phyloP scores from a whole-genome alignment of 768 basidiomycete genomes.

The Infundibulicybe gibba region DNA sequence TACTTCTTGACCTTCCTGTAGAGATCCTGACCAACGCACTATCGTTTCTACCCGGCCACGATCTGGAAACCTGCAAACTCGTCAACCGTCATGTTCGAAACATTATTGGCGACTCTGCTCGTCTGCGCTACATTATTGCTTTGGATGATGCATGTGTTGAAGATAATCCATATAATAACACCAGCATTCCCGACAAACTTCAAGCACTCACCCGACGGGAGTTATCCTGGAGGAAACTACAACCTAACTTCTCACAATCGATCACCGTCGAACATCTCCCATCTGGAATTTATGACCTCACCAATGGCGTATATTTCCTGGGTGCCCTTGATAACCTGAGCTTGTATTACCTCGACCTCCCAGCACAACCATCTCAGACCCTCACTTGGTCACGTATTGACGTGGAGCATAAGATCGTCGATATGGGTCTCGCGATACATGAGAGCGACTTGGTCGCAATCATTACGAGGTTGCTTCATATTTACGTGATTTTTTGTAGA shows the following conservation, averaged over 20 bases:
- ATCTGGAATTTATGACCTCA: constrained; percentile 39
- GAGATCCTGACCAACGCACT: constrained; percentile 28
- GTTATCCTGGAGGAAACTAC: constrained; percentile 21
- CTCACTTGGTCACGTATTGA: constrained; percentile 24
- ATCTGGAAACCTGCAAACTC: constrained; percentile 18
- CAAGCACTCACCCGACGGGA: constrained; percentile 16
- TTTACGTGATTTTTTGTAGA: too few species aligned
- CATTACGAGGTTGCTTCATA: constrained; percentile 27
- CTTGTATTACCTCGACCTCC: constrained; percentile 30
- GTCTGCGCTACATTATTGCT: constrained; percentile 28
- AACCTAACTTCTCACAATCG: constrained; percentile 14
- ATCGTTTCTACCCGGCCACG: constrained; percentile 15
- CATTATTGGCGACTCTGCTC: constrained; percentile 20
- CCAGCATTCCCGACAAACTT: constrained; percentile 18
- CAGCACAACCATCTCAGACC: constrained; percentile 18
- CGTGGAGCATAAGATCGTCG: constrained; percentile 26
- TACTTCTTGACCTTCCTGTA: constrained; percentile 21
- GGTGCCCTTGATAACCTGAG: constrained; percentile 21
- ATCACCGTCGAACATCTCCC: constrained; percentile 21
- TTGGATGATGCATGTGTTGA: constrained; percentile 18
- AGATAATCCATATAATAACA: constrained; percentile 21
- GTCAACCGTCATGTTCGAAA: constrained; percentile 16
- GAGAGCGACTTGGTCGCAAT: constrained; percentile 43
- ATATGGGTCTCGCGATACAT: constrained; percentile 36
- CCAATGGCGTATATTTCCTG: constrained; percentile 35